Base-by-base conservation (phyloP, 2,329 filamentous ascomycete genomes). In the Orbilia quercus region DNA sequence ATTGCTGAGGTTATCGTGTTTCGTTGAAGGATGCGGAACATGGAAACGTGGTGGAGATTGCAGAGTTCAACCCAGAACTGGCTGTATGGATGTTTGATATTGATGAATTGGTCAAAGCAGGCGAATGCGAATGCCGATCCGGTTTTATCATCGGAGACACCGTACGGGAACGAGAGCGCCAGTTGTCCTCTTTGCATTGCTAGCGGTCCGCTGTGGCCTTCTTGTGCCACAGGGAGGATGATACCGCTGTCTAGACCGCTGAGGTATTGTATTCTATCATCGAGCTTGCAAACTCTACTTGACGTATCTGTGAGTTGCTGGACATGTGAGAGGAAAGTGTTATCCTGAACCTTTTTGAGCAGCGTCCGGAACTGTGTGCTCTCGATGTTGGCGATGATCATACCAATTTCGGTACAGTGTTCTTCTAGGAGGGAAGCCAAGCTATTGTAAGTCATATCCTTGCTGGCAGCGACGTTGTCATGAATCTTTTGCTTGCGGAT, bases 41-140 rank as follows among this genome's bases (percentile, higher is more conserved):
- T 73, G 40, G 69, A 73, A 14, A 73, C 69, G 54, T 73, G 69
- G 54, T 73, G 69, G 25, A 73, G 60, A 36, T 73, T 73, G 69
- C 69, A 73, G 7, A 73, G 60, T 25, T 73, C 69, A 2, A 73
- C 50, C 69, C 69, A 73, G 47, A 65, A 64, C 48, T 73, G 69
- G 40, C 69, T 73, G 48, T 73, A 73, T 12, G 69, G 69, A 31
- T 73, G 69, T 18, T 73, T 73, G 25, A 73, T 73, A 34, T 73
- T 66, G 69, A 73, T 73, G 54, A 73, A 73, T 25, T 73, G 69
- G 42, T 73, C 69, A 40, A 73, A 73, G 40, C 69, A 73, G 11
- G 69, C 60, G 48, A 73, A 73, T 7, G 60, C 69, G 18, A 73
- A 73, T 1, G 69, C 69, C 1, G 69, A 73, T 2, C 69, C 69